Percentiles rank a stretch among this genome's conserved stretches.
Conservation (phyloP, 768 basidiomycete genomes). For the Pisolithus marmoratus region DNA sequence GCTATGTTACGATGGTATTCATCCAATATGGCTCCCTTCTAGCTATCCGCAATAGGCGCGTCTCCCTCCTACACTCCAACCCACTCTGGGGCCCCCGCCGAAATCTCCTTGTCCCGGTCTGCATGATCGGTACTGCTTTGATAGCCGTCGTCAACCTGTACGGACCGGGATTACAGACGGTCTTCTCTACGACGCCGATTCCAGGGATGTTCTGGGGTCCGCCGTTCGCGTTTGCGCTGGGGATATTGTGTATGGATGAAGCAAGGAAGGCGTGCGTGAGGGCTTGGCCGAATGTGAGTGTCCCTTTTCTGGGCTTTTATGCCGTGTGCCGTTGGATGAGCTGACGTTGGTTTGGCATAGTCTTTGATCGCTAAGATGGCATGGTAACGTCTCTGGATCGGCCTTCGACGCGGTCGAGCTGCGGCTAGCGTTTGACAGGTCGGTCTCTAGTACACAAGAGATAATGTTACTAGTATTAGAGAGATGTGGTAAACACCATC, state of each 20-base stretch:
- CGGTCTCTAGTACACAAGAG: too few species aligned
- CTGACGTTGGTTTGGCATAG: constrained; percentile 15
- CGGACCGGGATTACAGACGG: constrained; percentile 37
- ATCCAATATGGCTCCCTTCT: constrained; percentile 40
- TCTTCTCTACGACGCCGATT: constrained; percentile 40
- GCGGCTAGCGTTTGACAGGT: too few species aligned
- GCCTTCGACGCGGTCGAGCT: too few species aligned
- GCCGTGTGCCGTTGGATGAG: background rate
- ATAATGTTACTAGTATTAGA: too few species aligned
- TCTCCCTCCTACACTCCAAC: constrained; percentile 38
- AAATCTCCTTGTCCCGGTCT: constrained; percentile 34
- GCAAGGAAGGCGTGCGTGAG: constrained; percentile 40
- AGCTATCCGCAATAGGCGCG: constrained; percentile 39
- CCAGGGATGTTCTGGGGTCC: constrained; percentile 45
- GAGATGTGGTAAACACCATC: too few species aligned
- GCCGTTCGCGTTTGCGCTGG: constrained; percentile 40
- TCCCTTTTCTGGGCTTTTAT: background rate
- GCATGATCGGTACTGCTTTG: constrained; percentile 37
- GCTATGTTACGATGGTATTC: constrained; percentile 45
- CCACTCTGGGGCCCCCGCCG: constrained; percentile 42
- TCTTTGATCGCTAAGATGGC: constrained; percentile 35
- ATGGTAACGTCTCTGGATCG: constrained; percentile 21
- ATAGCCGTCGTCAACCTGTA: constrained; percentile 41
- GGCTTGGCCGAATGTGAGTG: constrained; percentile 35
- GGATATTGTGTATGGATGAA: constrained; percentile 38